Percentiles rank a stretch among this genome's conserved stretches.
Conservation (phyloP, 192 early-diverging fungal species). For the Gigaspora rosea region DNA sequence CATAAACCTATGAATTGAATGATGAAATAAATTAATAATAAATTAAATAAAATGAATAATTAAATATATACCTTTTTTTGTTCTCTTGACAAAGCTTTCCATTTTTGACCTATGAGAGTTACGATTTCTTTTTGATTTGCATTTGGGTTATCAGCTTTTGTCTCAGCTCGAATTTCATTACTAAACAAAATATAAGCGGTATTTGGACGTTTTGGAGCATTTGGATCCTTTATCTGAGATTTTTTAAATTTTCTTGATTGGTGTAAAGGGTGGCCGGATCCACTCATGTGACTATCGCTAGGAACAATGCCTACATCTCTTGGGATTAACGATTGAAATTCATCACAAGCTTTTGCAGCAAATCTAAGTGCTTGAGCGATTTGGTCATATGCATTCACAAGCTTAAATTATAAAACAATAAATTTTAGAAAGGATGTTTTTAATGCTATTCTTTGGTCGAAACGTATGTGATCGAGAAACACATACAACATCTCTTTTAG, state of each 20-base stretch:
- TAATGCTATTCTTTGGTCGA: background rate
- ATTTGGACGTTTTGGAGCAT: constrained; percentile 87
- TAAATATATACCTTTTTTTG: constrained; percentile 26
- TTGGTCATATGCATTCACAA: constrained; percentile 24
- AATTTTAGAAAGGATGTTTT: background rate
- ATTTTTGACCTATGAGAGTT: constrained; percentile 24
- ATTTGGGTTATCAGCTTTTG: constrained; percentile 81
- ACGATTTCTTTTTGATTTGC: constrained; percentile 41
- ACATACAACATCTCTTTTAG: constrained; percentile 17
- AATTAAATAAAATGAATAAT: background rate
- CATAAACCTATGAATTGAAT: constrained; percentile 21
- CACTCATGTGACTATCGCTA: background rate
- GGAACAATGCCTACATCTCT: constrained; percentile 23
- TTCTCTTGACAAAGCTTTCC: constrained; percentile 27
- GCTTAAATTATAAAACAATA: constrained; percentile 7
- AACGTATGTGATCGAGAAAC: background rate
- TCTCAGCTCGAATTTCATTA: constrained; percentile 73
- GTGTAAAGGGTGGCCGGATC: background rate
- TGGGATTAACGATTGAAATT: constrained; percentile 29
- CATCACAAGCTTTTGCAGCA: constrained; percentile 28
- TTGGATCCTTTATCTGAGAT: constrained; percentile 69
- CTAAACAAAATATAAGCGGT: constrained; percentile 93
- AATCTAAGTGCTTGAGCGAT: constrained; percentile 19
- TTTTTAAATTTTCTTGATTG: constrained; percentile 16
- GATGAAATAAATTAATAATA: background rate